phyloP scores from a whole-genome alignment of 805 yeast genomes.

The Wickerhamomyces pijperi region DNA sequence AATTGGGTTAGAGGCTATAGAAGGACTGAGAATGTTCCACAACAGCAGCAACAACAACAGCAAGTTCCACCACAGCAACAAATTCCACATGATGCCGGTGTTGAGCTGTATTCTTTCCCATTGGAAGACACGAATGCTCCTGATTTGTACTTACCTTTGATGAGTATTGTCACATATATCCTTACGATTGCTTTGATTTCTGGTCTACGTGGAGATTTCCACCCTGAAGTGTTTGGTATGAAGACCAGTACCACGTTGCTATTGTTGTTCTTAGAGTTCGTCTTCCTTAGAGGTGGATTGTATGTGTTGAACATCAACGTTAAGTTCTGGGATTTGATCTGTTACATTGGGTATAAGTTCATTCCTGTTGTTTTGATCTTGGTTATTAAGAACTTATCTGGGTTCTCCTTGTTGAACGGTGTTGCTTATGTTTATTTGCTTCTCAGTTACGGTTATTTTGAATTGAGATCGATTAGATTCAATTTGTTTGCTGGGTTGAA shows the following conservation, averaged over 20 bases:
- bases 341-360: constrained; percentile 91
- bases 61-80: no score
- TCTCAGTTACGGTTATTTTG: constrained; percentile 50
- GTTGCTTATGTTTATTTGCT: constrained; percentile 37
- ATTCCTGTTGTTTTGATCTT: constrained; percentile 61
- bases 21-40: constrained; percentile 20
- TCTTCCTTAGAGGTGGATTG: constrained; percentile 68
- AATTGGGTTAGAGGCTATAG: constrained; percentile 62
- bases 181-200: constrained; percentile 73
- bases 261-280: constrained; percentile 64
- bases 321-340: constrained; percentile 70
- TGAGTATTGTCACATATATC: constrained; percentile 86
- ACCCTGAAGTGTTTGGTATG: constrained; percentile 84
- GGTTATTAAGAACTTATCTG: constrained; percentile 36
- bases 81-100: not conserved
- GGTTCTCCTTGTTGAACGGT: constrained; percentile 33
- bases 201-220: constrained; percentile 83
- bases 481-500: constrained; percentile 31
- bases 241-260: constrained; percentile 82
- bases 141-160: constrained; percentile 87
- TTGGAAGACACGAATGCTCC: constrained; percentile 87
- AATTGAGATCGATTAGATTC: constrained; percentile 43
- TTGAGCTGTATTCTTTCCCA: constrained; percentile 55
- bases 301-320: constrained; percentile 66
- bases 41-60: no score